Evolutionary conservation across 331 rosid genomes (phyloP), one percentile per base, ranked within the genome.

Genomic region (Saraca asoca): DNA sequence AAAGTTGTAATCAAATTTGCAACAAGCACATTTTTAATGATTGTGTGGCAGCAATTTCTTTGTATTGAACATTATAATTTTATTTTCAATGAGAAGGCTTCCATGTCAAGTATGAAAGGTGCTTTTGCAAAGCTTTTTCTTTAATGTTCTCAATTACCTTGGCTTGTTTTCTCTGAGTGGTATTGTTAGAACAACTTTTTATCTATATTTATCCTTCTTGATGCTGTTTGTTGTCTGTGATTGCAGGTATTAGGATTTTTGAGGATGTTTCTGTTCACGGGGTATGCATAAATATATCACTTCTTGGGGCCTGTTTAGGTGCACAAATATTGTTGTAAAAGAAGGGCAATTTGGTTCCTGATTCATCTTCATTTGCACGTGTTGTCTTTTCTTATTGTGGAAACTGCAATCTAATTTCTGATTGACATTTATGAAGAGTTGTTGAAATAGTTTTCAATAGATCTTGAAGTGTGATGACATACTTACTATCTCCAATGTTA

Each of bases 211-310:
- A 73, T 62, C 35, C 35, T 70, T 66, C 66, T 63, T 52, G 52
- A 64, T 67, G 31, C 64, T 42, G 58, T 54, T 69, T 71, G 55
- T 43, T 43, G 18, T 66, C 70, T 81, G 69, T 78, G 74, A 46
- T 79, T 81, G 75, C 94, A 93, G 98, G 98, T 74, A 85, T 93
- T 72, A 80, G 98, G 81, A 82, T 93, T 70, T 88, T 90, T 66
- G 97, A 93, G 80, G 97, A 93, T 83, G 83, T 93, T 74, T 82
- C 91, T 16, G 80, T 78, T 68, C 37, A 75, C 82, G 85, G 84
- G 97, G 97, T 90, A 81, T 70, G 46, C n/a, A 53, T 45, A 6
- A 18, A 34, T 41, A 54, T n/a, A 39, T 33, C 24, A 34, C 14
- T 64, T 57, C 29, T 68, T 72, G 19, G 29, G 49, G 44, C 50